Percentiles rank a stretch among this genome's conserved stretches.
Evolutionary conservation across 352 stramenopile species (phyloP).

Genomic region (Pythium volutum): DNA sequence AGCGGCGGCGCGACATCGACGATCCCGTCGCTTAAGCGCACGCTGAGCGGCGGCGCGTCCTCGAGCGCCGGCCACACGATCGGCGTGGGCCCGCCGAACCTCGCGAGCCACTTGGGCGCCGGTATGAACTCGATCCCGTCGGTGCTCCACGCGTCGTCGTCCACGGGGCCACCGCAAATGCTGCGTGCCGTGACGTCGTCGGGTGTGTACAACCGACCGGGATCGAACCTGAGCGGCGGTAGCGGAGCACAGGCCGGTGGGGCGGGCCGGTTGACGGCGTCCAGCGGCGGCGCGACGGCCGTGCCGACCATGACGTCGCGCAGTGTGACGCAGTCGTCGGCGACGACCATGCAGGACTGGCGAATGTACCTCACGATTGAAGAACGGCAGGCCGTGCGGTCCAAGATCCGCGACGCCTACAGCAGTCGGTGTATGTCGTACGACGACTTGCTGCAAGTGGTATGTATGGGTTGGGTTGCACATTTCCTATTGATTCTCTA

Average conservation of each 20-base stretch:
- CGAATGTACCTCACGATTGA: slow-evolving; percentile 90
- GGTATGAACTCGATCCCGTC: slow-evolving; percentile 80
- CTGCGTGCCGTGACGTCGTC: slow-evolving; percentile 80
- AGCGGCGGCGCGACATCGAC: slow-evolving; percentile 40
- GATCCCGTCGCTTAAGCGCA: slow-evolving; percentile 86
- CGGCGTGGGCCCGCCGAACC: slow-evolving; percentile 32
- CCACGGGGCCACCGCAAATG: slow-evolving; percentile 80
- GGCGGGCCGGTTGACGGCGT: slow-evolving; percentile 8
- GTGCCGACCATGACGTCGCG: slow-evolving; percentile 36
- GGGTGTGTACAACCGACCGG: slow-evolving; percentile 73
- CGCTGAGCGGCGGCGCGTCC: slow-evolving; percentile 64
- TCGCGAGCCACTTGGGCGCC: slow-evolving; percentile 51
- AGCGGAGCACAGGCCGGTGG: slow-evolving; percentile 1
- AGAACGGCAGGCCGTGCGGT: slow-evolving; percentile 83
- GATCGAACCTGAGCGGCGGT: slow-evolving; percentile 9
- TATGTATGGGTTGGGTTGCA: slow-evolving; percentile 30
- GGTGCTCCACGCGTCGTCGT: slow-evolving; percentile 61
- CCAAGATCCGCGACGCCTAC: slow-evolving; percentile 86
- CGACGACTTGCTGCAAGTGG: slow-evolving; percentile 88
- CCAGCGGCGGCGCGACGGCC: slow-evolving; percentile 19
- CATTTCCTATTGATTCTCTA: neutral
- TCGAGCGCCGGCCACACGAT: slow-evolving; percentile 27
- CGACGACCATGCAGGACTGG: slow-evolving; percentile 78
- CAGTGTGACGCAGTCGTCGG: slow-evolving; percentile 54
- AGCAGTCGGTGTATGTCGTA: slow-evolving; percentile 80